Percentiles rank a stretch among this genome's conserved stretches.
Evolutionary conservation across 768 basidiomycete species (phyloP).

Genomic region (Lanmaoa rubissima): DNA sequence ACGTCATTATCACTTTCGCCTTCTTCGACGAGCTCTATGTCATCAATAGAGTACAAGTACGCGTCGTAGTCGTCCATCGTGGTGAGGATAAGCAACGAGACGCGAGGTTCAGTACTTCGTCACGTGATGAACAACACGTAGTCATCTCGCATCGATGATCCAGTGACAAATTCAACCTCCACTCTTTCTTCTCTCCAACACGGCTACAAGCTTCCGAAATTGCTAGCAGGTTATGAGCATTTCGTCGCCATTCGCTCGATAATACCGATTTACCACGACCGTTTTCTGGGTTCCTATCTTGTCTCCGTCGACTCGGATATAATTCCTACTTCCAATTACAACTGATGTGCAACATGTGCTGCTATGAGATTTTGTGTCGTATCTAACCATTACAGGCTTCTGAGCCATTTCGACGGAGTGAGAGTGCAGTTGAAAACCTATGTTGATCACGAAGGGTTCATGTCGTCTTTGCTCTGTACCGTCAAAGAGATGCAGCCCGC

Average conservation of each 20-base stretch:
- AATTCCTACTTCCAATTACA: neutral
- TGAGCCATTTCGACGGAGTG: too few relatives aligned
- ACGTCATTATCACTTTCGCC: slow-evolving; percentile 22
- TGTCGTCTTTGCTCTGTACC: too few relatives aligned
- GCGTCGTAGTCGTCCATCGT: slow-evolving; percentile 28
- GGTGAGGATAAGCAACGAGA: neutral
- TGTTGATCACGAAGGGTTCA: too few relatives aligned
- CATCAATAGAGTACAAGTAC: slow-evolving; percentile 22
- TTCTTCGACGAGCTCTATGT: slow-evolving; percentile 4
- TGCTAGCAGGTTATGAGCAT: too few relatives aligned
- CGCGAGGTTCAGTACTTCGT: slow-evolving; percentile 1
- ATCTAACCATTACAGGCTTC: too few relatives aligned
- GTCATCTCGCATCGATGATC: too few relatives aligned
- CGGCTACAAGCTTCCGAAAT: neutral
- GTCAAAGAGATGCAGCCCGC: too few relatives aligned
- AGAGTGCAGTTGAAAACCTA: too few relatives aligned
- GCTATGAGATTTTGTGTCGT: too few relatives aligned
- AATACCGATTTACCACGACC: neutral
- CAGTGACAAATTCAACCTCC: too few relatives aligned
- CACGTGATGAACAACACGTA: slow-evolving; percentile 1
- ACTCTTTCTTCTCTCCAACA: neutral
- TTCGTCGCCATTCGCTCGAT: neutral
- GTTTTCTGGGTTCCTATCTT: neutral
- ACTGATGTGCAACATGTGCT: too few relatives aligned
- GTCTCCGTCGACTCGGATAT: neutral